These are phyloP conservation scores for Plasmodium blacklocki DNA, from an alignment of 169 alveolate genomes.

Conservation along the genomic window DNA sequence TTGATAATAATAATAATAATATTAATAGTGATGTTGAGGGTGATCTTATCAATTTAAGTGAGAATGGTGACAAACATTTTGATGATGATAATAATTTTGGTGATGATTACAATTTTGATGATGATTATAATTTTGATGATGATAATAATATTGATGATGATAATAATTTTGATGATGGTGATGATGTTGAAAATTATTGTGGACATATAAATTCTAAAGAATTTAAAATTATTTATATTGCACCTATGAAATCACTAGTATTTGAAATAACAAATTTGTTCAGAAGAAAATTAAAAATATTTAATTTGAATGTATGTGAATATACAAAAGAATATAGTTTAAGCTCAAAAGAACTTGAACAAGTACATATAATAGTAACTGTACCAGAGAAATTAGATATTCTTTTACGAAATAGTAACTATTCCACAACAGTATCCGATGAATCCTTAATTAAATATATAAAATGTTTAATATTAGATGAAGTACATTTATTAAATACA, in stretches of 20 bases:
- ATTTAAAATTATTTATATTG: constrained; percentile 98
- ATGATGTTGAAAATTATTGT: not conserved
- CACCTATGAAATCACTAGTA: constrained; percentile 99
- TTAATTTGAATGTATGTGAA: constrained; percentile 57
- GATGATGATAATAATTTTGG: not conserved
- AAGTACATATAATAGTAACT: constrained; percentile 97
- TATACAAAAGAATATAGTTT: constrained; percentile 83
- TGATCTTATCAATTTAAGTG: not conserved
- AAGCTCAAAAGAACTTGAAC: constrained; percentile 94
- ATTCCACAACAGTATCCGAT: constrained; percentile 87
- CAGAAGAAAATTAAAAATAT: constrained; percentile 34
- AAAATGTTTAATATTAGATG: constrained; percentile 98
- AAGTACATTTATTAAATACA: constrained; percentile 99
- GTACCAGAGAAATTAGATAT: constrained; percentile 99
- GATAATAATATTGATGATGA: not conserved
- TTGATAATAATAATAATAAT: not conserved
- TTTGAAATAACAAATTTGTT: constrained; percentile 87
- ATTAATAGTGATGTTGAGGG: not conserved
- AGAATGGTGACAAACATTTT: not conserved
- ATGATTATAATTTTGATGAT: not conserved
- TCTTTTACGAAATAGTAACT: constrained; percentile 97
- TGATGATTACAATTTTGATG: not conserved
- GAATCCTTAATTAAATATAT: constrained; percentile 92
- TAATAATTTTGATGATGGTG: not conserved
- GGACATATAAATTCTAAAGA: constrained; percentile 81